These are phyloP conservation scores for Coniophora puteana DNA, from an alignment of 1,284 basidiomycete genomes.

Conservation along the genomic window DNA sequence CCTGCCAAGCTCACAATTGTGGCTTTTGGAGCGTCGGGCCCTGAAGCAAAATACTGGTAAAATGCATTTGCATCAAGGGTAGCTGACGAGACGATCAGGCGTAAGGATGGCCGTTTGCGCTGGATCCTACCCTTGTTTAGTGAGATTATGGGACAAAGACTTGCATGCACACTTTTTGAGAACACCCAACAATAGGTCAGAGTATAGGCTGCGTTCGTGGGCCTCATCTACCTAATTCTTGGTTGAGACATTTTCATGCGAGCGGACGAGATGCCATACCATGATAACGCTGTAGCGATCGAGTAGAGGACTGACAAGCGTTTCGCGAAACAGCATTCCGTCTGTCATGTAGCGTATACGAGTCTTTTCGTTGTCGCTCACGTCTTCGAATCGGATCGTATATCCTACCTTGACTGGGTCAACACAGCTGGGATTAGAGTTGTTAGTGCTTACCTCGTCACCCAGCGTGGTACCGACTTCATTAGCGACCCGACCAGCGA, in stretches of 20 bases:
- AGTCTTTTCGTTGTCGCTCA: constrained; percentile 77
- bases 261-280: constrained; percentile 41
- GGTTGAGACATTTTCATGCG: constrained; percentile 7
- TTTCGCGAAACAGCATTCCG: constrained; percentile 96
- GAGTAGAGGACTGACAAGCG: constrained; percentile 84
- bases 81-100: constrained; percentile 92
- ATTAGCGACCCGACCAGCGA: constrained; percentile 85
- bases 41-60: constrained; percentile 80
- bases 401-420: constrained; percentile 79
- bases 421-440: neutral
- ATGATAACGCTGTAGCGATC: constrained; percentile 94
- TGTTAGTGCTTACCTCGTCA: constrained; percentile 65
- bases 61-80: constrained; percentile 92
- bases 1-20: constrained; percentile 90
- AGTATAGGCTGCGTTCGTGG: constrained; percentile 93
- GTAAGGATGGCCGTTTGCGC: constrained; percentile 82
- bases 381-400: constrained; percentile 96
- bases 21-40: constrained; percentile 47
- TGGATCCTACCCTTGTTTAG: constrained; percentile 65
- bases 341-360: constrained; percentile 98
- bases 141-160: constrained; percentile 19
- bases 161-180: constrained; percentile 81
- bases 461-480: constrained; percentile 89
- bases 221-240: constrained; percentile 86
- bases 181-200: constrained; percentile 90